These are phyloP conservation scores for Medicago arabica DNA, from an alignment of 306 rosid species.

Conservation along the genomic window DNA sequence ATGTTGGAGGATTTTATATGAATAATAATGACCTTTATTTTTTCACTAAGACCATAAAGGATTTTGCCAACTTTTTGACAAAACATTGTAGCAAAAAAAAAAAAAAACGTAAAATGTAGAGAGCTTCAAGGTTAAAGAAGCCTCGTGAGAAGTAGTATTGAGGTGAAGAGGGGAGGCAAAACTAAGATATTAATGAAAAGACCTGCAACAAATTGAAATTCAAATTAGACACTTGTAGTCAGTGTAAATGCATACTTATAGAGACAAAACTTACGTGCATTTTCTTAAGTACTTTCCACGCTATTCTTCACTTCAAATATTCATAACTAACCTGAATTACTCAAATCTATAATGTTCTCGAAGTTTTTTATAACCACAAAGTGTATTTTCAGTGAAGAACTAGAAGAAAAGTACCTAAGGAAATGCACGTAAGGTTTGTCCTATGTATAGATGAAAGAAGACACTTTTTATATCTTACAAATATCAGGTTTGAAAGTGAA, in stretches of 20 bases:
- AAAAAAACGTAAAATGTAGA: neutral
- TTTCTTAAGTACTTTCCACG: too few relatives aligned
- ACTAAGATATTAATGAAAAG: neutral
- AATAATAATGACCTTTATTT: neutral
- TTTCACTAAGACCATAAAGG: neutral
- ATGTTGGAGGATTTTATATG: neutral
- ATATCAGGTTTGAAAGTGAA: too few relatives aligned
- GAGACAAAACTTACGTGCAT: too few relatives aligned
- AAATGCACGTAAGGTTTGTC: too few relatives aligned
- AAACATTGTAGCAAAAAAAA: neutral
- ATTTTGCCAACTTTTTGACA: neutral
- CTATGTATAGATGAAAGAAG: too few relatives aligned
- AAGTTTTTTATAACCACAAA: too few relatives aligned
- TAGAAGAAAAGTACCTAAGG: too few relatives aligned
- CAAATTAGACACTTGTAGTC: neutral
- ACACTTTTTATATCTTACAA: too few relatives aligned
- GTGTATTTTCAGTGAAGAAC: too few relatives aligned
- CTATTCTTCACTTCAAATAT: too few relatives aligned
- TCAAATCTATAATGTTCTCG: too few relatives aligned
- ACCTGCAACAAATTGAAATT: constrained; percentile 1
- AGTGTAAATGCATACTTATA: neutral
- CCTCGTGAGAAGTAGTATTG: constrained; percentile 4
- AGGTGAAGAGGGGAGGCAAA: constrained; percentile 9
- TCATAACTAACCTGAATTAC: too few relatives aligned
- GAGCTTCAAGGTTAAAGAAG: neutral